These are phyloP conservation scores for Neurospora sp. DNA, from an alignment of 2,329 filamentous ascomycete genomes.

Conservation along the genomic window DNA sequence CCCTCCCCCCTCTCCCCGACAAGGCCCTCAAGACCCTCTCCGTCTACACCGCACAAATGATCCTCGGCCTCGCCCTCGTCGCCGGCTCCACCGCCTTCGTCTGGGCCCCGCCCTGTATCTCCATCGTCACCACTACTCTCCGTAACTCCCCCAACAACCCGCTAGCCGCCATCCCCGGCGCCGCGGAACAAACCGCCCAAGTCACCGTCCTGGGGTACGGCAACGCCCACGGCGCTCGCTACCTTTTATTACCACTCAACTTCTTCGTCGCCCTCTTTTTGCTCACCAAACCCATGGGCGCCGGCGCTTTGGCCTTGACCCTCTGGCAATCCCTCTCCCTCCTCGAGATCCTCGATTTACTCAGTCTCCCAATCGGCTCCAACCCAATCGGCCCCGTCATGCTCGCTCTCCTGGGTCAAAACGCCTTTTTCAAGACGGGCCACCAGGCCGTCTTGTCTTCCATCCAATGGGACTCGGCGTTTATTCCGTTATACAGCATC, in stretches of 20 bases:
- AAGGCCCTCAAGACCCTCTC: conserved; percentile 61
- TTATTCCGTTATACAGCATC: conserved; percentile 75
- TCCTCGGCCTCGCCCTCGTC: conserved; percentile 69
- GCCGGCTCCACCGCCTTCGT: conserved; percentile 78
- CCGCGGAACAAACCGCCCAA: conserved; percentile 28
- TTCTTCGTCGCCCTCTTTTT: conserved; percentile 68
- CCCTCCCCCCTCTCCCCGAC: conserved; percentile 42
- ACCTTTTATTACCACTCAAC: conserved; percentile 73
- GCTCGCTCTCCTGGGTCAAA: conserved; percentile 80
- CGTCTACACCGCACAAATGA: conserved; percentile 67
- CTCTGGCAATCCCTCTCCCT: conserved; percentile 82
- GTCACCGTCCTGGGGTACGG: conserved; percentile 83
- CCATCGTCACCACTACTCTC: conserved; percentile 47
- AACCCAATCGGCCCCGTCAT: conserved; percentile 74
- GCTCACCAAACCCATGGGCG: conserved; percentile 90
- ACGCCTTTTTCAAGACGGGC: conserved; percentile 96
- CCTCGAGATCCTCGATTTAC: conserved; percentile 51
- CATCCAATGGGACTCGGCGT: conserved; percentile 81
- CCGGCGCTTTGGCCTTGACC: conserved; percentile 70
- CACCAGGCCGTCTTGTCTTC: conserved; percentile 81
- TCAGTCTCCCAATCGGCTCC: conserved; percentile 37
- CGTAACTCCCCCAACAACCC: conserved; percentile 62
- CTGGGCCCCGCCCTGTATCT: conserved; percentile 77
- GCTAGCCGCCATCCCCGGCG: conserved; percentile 29
- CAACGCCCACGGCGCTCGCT: conserved; percentile 86